Evolutionary conservation across 345 rosid species (phyloP).

Genomic region (Salix caprea): DNA sequence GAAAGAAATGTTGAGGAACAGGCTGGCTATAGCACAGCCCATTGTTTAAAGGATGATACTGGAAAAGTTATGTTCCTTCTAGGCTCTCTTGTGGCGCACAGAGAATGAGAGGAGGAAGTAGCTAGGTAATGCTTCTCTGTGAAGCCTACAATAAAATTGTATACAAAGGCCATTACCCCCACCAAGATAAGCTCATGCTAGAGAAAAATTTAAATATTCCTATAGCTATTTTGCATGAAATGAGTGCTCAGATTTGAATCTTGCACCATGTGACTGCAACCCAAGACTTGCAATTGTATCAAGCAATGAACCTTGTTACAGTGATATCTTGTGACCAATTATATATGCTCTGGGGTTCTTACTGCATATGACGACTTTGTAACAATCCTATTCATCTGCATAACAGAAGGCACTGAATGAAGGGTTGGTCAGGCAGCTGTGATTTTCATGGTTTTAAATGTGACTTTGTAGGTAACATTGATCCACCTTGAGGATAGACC

Average conservation of each 20-base stretch:
- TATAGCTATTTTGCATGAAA: neutral
- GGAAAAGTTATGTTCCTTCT: neutral
- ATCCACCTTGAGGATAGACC: conserved; percentile 98
- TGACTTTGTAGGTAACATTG: conserved; percentile 60
- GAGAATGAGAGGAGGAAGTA: neutral
- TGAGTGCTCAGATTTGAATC: neutral
- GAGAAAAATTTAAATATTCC: neutral
- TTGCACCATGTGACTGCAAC: neutral
- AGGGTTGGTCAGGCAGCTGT: neutral
- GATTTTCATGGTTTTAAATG: conserved; percentile 4
- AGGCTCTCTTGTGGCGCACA: neutral
- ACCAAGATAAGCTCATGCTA: neutral
- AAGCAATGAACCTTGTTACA: neutral
- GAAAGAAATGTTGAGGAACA: neutral
- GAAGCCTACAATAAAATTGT: neutral
- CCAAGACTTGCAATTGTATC: neutral
- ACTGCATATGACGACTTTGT: neutral
- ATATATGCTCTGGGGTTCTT: neutral
- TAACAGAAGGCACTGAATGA: neutral
- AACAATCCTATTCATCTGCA: neutral
- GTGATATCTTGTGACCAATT: neutral
- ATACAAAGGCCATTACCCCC: neutral
- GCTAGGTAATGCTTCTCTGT: neutral
- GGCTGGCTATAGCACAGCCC: neutral
- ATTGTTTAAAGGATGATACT: neutral